Evolutionary conservation across 805 yeast species (phyloP).

Genomic region (Suhomyces sp.): DNA sequence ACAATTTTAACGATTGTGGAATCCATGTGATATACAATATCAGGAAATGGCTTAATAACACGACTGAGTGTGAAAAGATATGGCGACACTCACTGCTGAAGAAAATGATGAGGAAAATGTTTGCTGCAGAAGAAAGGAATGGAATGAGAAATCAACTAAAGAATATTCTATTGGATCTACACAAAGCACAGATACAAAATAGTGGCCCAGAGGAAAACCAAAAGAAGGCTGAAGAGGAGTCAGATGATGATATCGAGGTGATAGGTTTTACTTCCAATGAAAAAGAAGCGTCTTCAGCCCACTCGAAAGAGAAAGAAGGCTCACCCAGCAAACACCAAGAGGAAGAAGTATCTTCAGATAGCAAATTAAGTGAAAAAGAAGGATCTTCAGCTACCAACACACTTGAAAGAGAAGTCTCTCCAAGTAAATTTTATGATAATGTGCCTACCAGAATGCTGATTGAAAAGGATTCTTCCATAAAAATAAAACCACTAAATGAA

Average conservation of each 20-base stretch:
- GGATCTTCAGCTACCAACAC: background rate
- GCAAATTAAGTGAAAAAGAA: background rate
- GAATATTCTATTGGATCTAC: conserved; percentile 22
- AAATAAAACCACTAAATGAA: too few relatives aligned
- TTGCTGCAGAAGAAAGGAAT: conserved; percentile 29
- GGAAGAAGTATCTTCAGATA: too few relatives aligned
- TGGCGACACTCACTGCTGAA: conserved; percentile 40
- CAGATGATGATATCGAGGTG: conserved; percentile 23
- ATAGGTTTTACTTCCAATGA: conserved; percentile 15
- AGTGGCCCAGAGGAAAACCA: conserved; percentile 1
- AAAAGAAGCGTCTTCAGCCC: too few relatives aligned
- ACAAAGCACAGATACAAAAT: conserved; percentile 15
- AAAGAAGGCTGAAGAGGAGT: conserved; percentile 6
- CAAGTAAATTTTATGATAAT: too few relatives aligned
- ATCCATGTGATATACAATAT: conserved; percentile 81
- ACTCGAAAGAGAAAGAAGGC: background rate
- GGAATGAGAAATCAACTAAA: conserved; percentile 28
- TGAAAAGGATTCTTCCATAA: too few relatives aligned
- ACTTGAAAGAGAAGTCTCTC: background rate
- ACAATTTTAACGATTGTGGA: conserved; percentile 92
- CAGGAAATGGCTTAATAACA: conserved; percentile 53
- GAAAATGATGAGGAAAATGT: conserved; percentile 16
- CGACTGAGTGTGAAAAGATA: conserved; percentile 45
- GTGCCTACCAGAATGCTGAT: too few relatives aligned
- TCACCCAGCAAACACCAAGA: background rate